These are phyloP conservation scores for Fraxinus americana DNA, from an alignment of 257 asterid species.

Conservation along the genomic window DNA sequence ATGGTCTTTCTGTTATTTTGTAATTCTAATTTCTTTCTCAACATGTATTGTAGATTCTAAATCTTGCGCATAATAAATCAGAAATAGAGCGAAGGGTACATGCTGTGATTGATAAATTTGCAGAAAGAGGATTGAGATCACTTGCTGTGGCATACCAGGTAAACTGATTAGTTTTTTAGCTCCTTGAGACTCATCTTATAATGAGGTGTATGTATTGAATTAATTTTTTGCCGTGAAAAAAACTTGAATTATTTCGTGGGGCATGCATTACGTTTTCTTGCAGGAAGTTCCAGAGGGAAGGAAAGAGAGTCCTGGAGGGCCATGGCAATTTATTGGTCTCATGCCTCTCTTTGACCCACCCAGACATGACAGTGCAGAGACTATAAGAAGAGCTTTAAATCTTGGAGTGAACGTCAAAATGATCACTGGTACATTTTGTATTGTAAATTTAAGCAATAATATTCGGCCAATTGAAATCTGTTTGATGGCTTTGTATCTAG, in stretches of 20 bases:
- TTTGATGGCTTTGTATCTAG: neutral
- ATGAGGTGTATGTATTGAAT: neutral
- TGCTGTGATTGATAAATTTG: slow-evolving; percentile 60
- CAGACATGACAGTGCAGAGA: slow-evolving; percentile 92
- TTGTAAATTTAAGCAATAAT: slow-evolving; percentile 2
- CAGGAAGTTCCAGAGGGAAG: slow-evolving; percentile 59
- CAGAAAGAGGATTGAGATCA: slow-evolving; percentile 56
- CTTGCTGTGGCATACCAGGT: slow-evolving; percentile 63
- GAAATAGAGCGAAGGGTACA: slow-evolving; percentile 78
- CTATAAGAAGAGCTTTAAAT: slow-evolving; percentile 79
- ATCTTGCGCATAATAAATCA: slow-evolving; percentile 78
- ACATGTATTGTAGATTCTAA: slow-evolving; percentile 57
- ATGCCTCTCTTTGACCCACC: slow-evolving; percentile 98
- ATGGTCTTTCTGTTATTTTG: neutral
- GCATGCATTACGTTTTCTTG: slow-evolving; percentile 2
- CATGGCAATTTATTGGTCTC: slow-evolving; percentile 90
- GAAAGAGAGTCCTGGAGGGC: slow-evolving; percentile 74
- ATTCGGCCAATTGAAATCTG: neutral
- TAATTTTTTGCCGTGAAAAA: neutral
- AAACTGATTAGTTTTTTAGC: neutral
- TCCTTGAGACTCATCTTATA: neutral
- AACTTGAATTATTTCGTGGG: slow-evolving; percentile 1
- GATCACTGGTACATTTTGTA: slow-evolving; percentile 66
- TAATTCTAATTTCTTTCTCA: slow-evolving; percentile 21
- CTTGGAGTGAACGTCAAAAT: slow-evolving; percentile 95